phyloP scores from a whole-genome alignment of 1,284 basidiomycete species.

The Trichosporon sp. region DNA sequence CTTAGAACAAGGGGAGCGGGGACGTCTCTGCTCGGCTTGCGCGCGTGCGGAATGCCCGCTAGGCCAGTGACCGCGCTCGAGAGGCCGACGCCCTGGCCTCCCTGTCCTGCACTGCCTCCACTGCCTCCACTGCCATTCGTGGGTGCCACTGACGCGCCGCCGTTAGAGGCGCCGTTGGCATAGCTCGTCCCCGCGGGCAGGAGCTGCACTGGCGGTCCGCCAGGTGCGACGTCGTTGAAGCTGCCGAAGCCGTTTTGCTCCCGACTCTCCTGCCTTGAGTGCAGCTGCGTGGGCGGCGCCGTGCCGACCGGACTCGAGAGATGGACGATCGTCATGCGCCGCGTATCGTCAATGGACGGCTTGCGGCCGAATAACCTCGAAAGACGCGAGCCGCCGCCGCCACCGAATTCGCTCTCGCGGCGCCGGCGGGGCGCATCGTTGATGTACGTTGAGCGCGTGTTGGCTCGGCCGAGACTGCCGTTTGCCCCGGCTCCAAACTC shows the following conservation, averaged over 20 bases:
- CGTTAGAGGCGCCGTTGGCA: not conserved
- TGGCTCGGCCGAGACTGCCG: no score
- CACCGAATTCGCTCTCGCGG: not conserved
- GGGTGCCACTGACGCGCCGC: no score
- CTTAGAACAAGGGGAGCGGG: constrained; percentile 11
- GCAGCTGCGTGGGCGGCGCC: constrained; percentile 5
- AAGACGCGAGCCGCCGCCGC: not conserved
- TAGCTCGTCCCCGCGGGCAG: not conserved
- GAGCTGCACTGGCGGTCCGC: not conserved
- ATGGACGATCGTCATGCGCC: constrained; percentile 12
- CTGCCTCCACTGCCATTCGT: no score
- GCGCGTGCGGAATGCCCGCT: not conserved
- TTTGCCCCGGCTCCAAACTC: not conserved
- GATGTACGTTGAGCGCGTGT: no score
- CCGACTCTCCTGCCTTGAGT: not conserved
- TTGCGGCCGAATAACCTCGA: not conserved
- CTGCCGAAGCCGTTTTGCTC: not conserved
- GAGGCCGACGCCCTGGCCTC: not conserved
- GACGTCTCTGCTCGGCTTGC: not conserved
- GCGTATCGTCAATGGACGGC: constrained; percentile 3
- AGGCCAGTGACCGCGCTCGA: not conserved
- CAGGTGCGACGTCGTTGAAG: not conserved
- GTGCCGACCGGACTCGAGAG: constrained; percentile 14
- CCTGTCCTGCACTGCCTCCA: not conserved
- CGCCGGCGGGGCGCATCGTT: no score